Conservation (phyloP, 768 basidiomycete species). For the Pholiota conissans region DNA sequence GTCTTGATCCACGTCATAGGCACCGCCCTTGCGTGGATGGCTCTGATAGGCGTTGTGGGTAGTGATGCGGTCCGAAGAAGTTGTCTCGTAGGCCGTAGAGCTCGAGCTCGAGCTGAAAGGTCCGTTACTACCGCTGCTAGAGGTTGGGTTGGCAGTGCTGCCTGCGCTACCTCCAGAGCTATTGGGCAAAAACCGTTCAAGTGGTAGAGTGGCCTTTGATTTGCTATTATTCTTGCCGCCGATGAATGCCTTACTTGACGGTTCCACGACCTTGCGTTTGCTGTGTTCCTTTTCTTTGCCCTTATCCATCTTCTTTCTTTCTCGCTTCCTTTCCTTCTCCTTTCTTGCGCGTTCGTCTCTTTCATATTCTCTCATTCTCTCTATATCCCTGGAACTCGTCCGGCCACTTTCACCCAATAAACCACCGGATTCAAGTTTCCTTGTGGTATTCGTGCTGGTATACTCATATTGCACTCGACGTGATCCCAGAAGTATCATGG, state of each 20-base stretch:
- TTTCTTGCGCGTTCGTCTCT: slow-evolving; percentile 22
- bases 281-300: slow-evolving; percentile 25
- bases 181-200: slow-evolving; percentile 8
- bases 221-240: slow-evolving; percentile 1
- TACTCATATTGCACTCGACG: slow-evolving; percentile 77
- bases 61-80: slow-evolving; percentile 23
- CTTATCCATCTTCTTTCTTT: slow-evolving; percentile 21
- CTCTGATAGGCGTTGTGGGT: slow-evolving; percentile 11
- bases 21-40: slow-evolving; percentile 25
- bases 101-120: slow-evolving; percentile 15
- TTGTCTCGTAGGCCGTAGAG: slow-evolving; percentile 15
- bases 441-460: slow-evolving; percentile 73
- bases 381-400: slow-evolving; percentile 31
- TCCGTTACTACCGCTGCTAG: slow-evolving; percentile 16
- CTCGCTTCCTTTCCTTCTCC: slow-evolving; percentile 5
- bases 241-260: slow-evolving; percentile 9
- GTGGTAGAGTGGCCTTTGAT: slow-evolving; percentile 3
- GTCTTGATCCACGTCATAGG: slow-evolving; percentile 28
- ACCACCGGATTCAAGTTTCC: slow-evolving; percentile 66
- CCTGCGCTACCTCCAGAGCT: slow-evolving; percentile 25
- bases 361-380: slow-evolving; percentile 26
- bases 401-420: slow-evolving; percentile 49
- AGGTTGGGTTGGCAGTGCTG: slow-evolving; percentile 18
- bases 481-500: slow-evolving; percentile 68
- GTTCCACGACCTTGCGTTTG: slow-evolving; percentile 14